Evolutionary conservation across 2,329 filamentous ascomycete genomes (phyloP).

Genomic region (Clarireedia paspali): DNA sequence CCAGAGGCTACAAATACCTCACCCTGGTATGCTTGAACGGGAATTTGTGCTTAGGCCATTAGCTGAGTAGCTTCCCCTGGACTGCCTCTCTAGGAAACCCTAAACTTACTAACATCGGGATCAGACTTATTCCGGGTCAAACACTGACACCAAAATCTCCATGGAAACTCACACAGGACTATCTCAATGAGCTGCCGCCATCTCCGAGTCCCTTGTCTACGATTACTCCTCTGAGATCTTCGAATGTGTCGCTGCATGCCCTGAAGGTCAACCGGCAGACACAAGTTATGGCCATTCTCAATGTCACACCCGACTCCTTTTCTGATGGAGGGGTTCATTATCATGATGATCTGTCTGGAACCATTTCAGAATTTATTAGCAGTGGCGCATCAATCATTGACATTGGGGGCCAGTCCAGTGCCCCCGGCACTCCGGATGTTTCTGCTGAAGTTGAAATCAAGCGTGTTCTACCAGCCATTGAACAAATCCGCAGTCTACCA

Average conservation of each 20-base stretch:
- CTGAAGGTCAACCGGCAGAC: constrained; percentile 50
- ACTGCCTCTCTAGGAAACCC: background rate
- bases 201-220: constrained; percentile 46
- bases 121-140: constrained; percentile 48
- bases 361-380: constrained; percentile 40
- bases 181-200: constrained; percentile 50
- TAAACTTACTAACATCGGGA: constrained; percentile 11
- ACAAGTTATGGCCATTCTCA: constrained; percentile 87
- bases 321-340: constrained; percentile 73
- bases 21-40: constrained; percentile 76
- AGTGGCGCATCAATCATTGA: constrained; percentile 74
- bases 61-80: constrained; percentile 49
- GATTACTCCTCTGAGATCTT: constrained; percentile 46
- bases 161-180: constrained; percentile 53
- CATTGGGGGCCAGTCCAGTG: constrained; percentile 87
- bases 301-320: constrained; percentile 93
- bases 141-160: constrained; percentile 45
- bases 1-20: constrained; percentile 74
- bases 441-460: constrained; percentile 64
- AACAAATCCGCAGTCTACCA: constrained; percentile 60
- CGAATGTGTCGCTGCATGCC: constrained; percentile 49
- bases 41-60: constrained; percentile 90
- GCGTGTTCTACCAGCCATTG: constrained; percentile 73
- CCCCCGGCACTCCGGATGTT: constrained; percentile 65
- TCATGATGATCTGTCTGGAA: constrained; percentile 29